phyloP scores from a whole-genome alignment of 495 filamentous ascomycete genomes.

The Aspergillus carlsbadensis region DNA sequence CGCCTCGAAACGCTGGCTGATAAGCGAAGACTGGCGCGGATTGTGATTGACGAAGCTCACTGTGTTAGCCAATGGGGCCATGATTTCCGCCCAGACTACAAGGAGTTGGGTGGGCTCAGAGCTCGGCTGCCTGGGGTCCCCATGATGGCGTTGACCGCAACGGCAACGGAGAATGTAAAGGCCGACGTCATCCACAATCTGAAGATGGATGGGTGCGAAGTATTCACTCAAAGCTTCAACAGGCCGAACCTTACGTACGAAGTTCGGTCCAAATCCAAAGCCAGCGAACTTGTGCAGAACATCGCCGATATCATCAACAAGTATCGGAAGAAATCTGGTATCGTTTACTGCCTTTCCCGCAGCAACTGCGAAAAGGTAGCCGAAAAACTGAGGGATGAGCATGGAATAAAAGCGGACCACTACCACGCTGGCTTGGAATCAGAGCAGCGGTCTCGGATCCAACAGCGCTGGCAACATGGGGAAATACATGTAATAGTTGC shows the following conservation, averaged over 20 bases:
- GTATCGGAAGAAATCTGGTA: conserved; percentile 75
- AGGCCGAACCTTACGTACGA: conserved; percentile 88
- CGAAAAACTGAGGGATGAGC: conserved; percentile 54
- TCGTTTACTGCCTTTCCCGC: conserved; percentile 90
- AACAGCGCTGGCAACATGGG: conserved; percentile 79
- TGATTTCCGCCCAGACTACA: conserved; percentile 97
- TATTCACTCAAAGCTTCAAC: conserved; percentile 91
- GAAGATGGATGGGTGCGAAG: conserved; percentile 69
- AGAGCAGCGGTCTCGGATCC: conserved; percentile 61
- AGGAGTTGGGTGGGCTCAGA: conserved; percentile 72
- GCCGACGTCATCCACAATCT: conserved; percentile 87
- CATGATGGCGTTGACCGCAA: conserved; percentile 91
- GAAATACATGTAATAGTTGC: conserved; percentile 86
- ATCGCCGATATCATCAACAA: conserved; percentile 72
- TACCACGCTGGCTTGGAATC: conserved; percentile 81
- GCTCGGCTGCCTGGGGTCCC: conserved; percentile 71
- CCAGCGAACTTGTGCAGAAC: conserved; percentile 55
- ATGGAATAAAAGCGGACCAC: conserved; percentile 71
- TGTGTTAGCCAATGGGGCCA: conserved; percentile 99
- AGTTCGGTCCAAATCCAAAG: conserved; percentile 59
- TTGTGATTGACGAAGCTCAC: conserved; percentile 97
- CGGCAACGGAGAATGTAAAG: conserved; percentile 89
- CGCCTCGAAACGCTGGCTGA: conserved; percentile 61
- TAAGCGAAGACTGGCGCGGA: conserved; percentile 70
- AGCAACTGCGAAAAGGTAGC: conserved; percentile 80